These are phyloP conservation scores for Hygrophila difformis DNA, from an alignment of 257 asterid species.

Conservation along the genomic window DNA sequence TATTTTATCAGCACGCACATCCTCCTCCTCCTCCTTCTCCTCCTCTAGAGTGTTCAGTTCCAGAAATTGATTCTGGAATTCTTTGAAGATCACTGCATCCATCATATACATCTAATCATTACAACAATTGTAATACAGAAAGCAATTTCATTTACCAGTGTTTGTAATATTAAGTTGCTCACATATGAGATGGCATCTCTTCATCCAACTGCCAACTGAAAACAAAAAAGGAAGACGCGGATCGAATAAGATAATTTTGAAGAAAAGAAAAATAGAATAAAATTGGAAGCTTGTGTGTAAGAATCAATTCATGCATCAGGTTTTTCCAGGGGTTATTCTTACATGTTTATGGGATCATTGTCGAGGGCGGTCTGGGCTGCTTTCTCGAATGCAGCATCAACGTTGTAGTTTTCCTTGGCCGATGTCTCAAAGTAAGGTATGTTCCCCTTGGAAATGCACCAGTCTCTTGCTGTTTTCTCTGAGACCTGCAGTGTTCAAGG, in stretches of 20 bases:
- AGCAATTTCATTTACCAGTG: neutral
- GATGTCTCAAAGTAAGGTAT: constrained; percentile 88
- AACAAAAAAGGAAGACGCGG: neutral
- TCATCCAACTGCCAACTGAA: constrained; percentile 62
- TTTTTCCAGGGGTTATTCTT: neutral
- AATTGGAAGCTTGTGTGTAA: too few relatives aligned
- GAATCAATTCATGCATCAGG: too few relatives aligned
- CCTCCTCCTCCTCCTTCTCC: constrained; percentile 43
- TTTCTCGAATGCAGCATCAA: constrained; percentile 48
- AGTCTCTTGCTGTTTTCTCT: constrained; percentile 53
- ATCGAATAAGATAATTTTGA: neutral
- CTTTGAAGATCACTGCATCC: constrained; percentile 57
- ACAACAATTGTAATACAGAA: neutral
- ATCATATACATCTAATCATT: neutral
- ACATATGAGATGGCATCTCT: constrained; percentile 53
- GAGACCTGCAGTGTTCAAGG: constrained; percentile 33
- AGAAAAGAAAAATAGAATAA: neutral
- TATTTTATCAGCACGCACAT: constrained; percentile 45
- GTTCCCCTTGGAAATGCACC: constrained; percentile 63
- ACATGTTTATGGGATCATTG: constrained; percentile 45
- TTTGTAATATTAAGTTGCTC: constrained; percentile 13
- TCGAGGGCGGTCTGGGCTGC: constrained; percentile 61
- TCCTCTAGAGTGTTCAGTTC: constrained; percentile 37
- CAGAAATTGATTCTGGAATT: constrained; percentile 54
- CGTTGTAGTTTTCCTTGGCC: constrained; percentile 70